Percentiles rank a stretch among this genome's conserved stretches.
Evolutionary conservation across 2,329 filamentous ascomycete species (phyloP).

Genomic region (Curvularia sp.): DNA sequence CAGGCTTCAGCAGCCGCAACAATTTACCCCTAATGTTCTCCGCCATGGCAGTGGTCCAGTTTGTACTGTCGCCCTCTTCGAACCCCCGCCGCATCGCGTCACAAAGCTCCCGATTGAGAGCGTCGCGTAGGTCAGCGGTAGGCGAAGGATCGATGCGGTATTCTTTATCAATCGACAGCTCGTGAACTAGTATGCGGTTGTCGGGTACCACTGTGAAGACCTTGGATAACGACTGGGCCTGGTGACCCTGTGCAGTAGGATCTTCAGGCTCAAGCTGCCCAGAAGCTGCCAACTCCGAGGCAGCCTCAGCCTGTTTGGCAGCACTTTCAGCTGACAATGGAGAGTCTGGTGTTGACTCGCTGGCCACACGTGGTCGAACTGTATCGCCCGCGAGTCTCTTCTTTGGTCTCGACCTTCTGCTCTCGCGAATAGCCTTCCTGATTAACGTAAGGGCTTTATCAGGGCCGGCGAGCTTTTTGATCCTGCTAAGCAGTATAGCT

Average conservation of each 20-base stretch:
- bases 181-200: slow-evolving; percentile 78
- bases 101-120: slow-evolving; percentile 66
- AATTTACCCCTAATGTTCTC: slow-evolving; percentile 75
- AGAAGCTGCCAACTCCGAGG: slow-evolving; percentile 41
- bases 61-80: slow-evolving; percentile 68
- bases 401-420: slow-evolving; percentile 68
- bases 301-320: slow-evolving; percentile 49
- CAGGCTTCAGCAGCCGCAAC: slow-evolving; percentile 72
- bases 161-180: slow-evolving; percentile 79
- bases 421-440: slow-evolving; percentile 75
- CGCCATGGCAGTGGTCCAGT: slow-evolving; percentile 74
- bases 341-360: slow-evolving; percentile 48
- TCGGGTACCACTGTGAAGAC: slow-evolving; percentile 70
- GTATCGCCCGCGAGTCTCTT: slow-evolving; percentile 72
- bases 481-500: slow-evolving; percentile 77
- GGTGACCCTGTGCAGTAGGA: slow-evolving; percentile 38
- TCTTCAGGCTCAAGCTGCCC: slow-evolving; percentile 19
- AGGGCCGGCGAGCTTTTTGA: slow-evolving; percentile 77
- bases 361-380: slow-evolving; percentile 71
- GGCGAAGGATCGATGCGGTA: slow-evolving; percentile 70
- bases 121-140: slow-evolving; percentile 65
- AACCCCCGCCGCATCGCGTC: slow-evolving; percentile 68
- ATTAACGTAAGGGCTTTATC: slow-evolving; percentile 76
- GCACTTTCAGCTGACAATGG: slow-evolving; percentile 37
- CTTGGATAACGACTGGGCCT: slow-evolving; percentile 58